Conservation (phyloP, 2,329 filamentous ascomycete genomes). For the Clarireedia paspali region DNA sequence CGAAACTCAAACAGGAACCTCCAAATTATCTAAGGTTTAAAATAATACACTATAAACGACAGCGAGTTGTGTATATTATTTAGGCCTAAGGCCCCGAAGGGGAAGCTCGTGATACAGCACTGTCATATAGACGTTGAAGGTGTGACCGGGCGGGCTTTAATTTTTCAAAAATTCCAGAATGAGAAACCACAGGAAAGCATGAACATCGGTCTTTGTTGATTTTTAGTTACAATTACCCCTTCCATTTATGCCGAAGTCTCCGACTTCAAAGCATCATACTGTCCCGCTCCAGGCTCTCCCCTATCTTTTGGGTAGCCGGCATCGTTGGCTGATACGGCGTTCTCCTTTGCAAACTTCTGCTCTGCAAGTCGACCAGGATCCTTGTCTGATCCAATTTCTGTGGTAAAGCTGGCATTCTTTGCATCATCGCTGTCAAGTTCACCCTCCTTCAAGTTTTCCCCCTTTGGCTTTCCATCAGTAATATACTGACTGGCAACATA, state of each 20-base stretch:
- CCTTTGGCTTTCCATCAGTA: slow-evolving; percentile 19
- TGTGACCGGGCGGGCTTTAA: no score
- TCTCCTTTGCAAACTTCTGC: slow-evolving; percentile 31
- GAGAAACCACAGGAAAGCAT: not conserved
- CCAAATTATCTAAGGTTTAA: no score
- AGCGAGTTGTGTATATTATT: no score
- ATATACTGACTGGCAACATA: slow-evolving; percentile 24
- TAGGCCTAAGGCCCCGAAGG: no score
- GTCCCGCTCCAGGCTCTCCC: slow-evolving; percentile 6
- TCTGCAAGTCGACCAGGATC: slow-evolving; percentile 42
- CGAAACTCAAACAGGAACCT: no score
- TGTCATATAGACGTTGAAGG: no score
- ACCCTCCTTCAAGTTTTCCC: slow-evolving; percentile 26
- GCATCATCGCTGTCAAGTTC: slow-evolving; percentile 21
- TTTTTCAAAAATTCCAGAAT: no score
- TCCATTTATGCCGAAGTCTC: slow-evolving; percentile 3
- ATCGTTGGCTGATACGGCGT: slow-evolving; percentile 16
- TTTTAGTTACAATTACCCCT: not conserved
- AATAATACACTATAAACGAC: no score
- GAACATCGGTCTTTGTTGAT: not conserved
- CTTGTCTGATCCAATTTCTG: slow-evolving; percentile 39
- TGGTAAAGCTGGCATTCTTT: slow-evolving; percentile 27
- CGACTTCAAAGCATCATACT: not conserved
- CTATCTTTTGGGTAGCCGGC: slow-evolving; percentile 20
- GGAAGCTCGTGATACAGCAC: no score